These are phyloP conservation scores for Teunomyces cretensis DNA, from an alignment of 805 yeast genomes.

Conservation along the genomic window DNA sequence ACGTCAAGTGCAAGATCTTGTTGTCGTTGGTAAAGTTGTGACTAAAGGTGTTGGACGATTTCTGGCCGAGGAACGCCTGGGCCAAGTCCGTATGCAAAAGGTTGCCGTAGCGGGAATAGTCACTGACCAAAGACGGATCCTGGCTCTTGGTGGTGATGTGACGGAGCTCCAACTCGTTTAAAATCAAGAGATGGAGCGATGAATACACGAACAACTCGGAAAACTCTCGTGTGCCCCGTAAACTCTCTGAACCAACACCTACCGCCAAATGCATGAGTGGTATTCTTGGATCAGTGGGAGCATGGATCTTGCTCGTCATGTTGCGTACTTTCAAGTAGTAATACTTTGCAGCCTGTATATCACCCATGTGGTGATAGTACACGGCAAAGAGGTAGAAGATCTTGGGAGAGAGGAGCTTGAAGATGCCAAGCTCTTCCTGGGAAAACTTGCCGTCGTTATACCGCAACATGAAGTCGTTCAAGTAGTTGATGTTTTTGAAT, in stretches of 20 bases:
- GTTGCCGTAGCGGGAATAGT: conserved; percentile 12
- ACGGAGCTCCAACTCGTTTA: conserved; percentile 23
- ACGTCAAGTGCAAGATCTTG: conserved; percentile 14
- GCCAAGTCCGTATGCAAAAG: conserved; percentile 15
- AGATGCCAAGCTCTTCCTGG: conserved; percentile 38
- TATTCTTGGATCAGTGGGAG: not conserved
- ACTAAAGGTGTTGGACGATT: conserved; percentile 17
- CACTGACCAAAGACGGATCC: not conserved
- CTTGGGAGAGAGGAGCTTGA: conserved; percentile 33
- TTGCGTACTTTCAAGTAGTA: conserved; percentile 37
- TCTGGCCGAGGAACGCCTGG: conserved; percentile 12
- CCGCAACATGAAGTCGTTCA: conserved; percentile 33
- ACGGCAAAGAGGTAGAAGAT: conserved; percentile 41
- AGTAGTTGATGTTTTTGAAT: conserved; percentile 17
- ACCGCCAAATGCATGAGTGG: conserved; percentile 8
- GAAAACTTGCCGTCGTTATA: conserved; percentile 38
- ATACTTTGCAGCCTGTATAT: conserved; percentile 36
- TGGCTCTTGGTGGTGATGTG: conserved; percentile 4
- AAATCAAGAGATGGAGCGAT: conserved; percentile 25
- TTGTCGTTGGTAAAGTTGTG: conserved; percentile 16
- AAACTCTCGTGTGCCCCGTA: conserved; percentile 16
- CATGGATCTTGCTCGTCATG: conserved; percentile 7
- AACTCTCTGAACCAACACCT: conserved; percentile 25
- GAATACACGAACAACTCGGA: conserved; percentile 31
- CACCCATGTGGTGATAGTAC: conserved; percentile 37